A percentile compares a stretch with the other conserved stretches of the same genome.
Evolutionary conservation across 306 rosid species (phyloP).

Genomic region (Coriaria nepalensis): DNA sequence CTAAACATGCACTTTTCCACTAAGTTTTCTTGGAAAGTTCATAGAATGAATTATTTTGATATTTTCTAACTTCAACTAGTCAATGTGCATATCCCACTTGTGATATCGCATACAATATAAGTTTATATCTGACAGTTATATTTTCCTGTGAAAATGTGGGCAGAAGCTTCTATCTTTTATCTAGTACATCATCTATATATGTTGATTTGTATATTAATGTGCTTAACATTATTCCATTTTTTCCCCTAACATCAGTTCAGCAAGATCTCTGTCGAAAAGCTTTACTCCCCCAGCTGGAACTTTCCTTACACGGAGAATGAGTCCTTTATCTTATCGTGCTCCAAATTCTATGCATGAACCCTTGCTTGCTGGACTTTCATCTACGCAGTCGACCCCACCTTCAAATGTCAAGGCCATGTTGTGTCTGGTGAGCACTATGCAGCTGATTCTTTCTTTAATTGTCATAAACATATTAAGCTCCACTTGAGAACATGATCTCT

Average conservation of each 20-base stretch:
- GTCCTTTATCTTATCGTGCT: constrained; percentile 15
- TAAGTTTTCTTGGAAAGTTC: too few species aligned
- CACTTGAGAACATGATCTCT: constrained; percentile 1
- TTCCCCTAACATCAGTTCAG: constrained; percentile 44
- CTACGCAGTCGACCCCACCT: constrained; percentile 31
- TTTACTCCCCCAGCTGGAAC: constrained; percentile 57
- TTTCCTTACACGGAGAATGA: constrained; percentile 35
- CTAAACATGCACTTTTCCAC: too few species aligned
- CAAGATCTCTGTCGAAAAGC: constrained; percentile 63
- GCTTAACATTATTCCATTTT: constrained; percentile 1
- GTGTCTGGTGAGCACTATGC: constrained; percentile 43
- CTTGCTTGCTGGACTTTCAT: constrained; percentile 37
- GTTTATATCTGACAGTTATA: too few species aligned
- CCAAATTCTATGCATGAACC: constrained; percentile 33
- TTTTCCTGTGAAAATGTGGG: too few species aligned
- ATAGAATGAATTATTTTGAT: too few species aligned
- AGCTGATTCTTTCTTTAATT: not conserved
- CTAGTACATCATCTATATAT: not conserved
- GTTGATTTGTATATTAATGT: not conserved
- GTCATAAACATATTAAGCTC: not conserved
- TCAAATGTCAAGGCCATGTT: constrained; percentile 37
- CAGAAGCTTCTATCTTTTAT: too few species aligned
- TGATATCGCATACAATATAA: too few species aligned
- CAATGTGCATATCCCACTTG: too few species aligned
- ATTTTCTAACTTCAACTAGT: too few species aligned